Percentiles rank a stretch among this genome's conserved stretches.
These are phyloP conservation scores for Torulaspora gathmanii DNA, from an alignment of 805 yeast species.

Conservation along the genomic window DNA sequence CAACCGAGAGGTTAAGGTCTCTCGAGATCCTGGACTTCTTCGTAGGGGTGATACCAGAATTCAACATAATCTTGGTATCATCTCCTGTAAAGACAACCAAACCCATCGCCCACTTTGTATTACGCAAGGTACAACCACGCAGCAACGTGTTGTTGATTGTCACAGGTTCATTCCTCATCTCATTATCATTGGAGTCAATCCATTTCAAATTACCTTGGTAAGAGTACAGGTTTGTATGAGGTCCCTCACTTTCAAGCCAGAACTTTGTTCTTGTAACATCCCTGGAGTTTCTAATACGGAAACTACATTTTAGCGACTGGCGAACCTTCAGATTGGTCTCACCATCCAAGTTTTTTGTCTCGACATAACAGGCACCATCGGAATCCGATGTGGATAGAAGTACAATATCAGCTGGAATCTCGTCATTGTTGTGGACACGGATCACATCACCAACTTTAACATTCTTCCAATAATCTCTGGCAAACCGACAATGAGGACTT, in stretches of 20 bases:
- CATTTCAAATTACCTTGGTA: conserved; percentile 68
- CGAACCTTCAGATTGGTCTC: conserved; percentile 72
- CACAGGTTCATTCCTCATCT: conserved; percentile 51
- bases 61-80: conserved; percentile 77
- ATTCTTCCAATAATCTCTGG: conserved; percentile 54
- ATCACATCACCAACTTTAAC: conserved; percentile 69
- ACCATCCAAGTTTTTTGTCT: conserved; percentile 80
- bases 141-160: conserved; percentile 64
- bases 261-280: conserved; percentile 51
- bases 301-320: conserved; percentile 63
- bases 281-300: conserved; percentile 44
- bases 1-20: conserved; percentile 66
- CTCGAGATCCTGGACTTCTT: conserved; percentile 69
- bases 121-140: conserved; percentile 74
- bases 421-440: conserved; percentile 67
- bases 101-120: conserved; percentile 81
- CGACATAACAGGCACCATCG: conserved; percentile 69
- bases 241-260: conserved; percentile 79
- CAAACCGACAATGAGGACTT: conserved; percentile 34
- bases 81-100: conserved; percentile 71
- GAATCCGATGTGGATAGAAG: conserved; percentile 60
- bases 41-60: conserved; percentile 75
- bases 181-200: conserved; percentile 35
- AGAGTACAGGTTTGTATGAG: conserved; percentile 70
- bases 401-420: conserved; percentile 71